Evolutionary conservation across 169 alveolate genomes (phyloP), one percentile per base, ranked within the genome.

Genomic region (Plasmodium ovale): DNA sequence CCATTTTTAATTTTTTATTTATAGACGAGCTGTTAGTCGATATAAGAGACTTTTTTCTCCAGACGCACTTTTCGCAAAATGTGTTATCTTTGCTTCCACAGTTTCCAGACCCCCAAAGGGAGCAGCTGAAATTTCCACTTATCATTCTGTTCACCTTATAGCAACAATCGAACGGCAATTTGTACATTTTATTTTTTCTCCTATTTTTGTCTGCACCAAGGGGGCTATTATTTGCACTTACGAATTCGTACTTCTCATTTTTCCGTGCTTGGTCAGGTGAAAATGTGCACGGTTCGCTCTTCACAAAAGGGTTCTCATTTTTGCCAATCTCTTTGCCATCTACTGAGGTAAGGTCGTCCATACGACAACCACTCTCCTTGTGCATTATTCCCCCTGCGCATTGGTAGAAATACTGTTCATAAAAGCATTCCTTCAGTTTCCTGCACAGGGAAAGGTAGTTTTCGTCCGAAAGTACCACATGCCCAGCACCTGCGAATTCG

Each of bases 121-220:
- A 72, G 33, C 87, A 72, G 3, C 56, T 72, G 27, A 72, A 54
- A 54, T 53, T 60, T 7, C 71, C 67, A 19, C 37, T 72, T n/a
- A 72, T 21, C 12, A 72, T 54, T 53, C 49, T 72, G 27, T 53
- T 29, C 16, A 72, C 12, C 37, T 47, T 56, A 27, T 29, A 3
- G 31, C 87, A 72, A 56, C 87, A 72, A 27, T 53, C 60, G 39
- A 53, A 53, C 33, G 87, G 71, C 21, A 72, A 9, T 7, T 53
- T 54, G 31, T 44, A 33, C 23, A 44, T 31, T 58, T 54, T 72
- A 14, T 33, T 56, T 19, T 72, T 72, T 47, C 65, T 58, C 33
- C n/a, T 51, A 58, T 35, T 47, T 29, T 10, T 27, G 7, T 27
- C 39, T 21, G n/a, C 16, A 16, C 33, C 9, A 19, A 31, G 10